These are phyloP conservation scores for Pyrenochaeta sp. DNA, from an alignment of 2,329 filamentous ascomycete species.

Conservation along the genomic window DNA sequence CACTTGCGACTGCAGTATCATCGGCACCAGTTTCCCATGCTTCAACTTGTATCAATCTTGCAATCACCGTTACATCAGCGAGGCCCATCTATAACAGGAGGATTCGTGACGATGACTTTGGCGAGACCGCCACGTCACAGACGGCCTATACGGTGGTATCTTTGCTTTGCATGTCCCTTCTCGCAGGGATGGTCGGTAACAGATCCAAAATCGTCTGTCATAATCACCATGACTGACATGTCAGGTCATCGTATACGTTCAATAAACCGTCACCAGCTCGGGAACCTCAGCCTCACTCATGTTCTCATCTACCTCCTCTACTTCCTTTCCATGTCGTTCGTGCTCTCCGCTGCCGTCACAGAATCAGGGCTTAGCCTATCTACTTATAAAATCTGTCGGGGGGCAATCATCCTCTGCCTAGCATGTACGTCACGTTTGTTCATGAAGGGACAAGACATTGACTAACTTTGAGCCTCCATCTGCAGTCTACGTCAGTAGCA, in stretches of 20 bases:
- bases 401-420: conserved; percentile 49
- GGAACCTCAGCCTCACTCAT: conserved; percentile 24
- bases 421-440: conserved; percentile 37
- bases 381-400: conserved; percentile 37
- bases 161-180: conserved; percentile 37
- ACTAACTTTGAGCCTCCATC: neutral
- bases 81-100: neutral
- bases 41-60: neutral
- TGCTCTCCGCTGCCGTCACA: conserved; percentile 44
- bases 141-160: conserved; percentile 24
- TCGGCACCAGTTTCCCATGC: neutral
- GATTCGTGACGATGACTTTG: neutral
- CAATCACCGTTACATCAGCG: neutral
- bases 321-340: conserved; percentile 46
- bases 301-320: conserved; percentile 47
- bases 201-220: neutral
- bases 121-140: conserved; percentile 15
- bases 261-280: conserved; percentile 3
- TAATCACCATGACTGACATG: neutral
- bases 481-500: conserved; percentile 24
- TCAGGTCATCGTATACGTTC: conserved; percentile 28
- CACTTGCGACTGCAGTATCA: neutral
- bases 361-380: conserved; percentile 42
- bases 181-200: conserved; percentile 36
- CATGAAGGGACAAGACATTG: neutral